Conservation (phyloP, 441 rosid genomes). For the Raphanus hybrid region DNA sequence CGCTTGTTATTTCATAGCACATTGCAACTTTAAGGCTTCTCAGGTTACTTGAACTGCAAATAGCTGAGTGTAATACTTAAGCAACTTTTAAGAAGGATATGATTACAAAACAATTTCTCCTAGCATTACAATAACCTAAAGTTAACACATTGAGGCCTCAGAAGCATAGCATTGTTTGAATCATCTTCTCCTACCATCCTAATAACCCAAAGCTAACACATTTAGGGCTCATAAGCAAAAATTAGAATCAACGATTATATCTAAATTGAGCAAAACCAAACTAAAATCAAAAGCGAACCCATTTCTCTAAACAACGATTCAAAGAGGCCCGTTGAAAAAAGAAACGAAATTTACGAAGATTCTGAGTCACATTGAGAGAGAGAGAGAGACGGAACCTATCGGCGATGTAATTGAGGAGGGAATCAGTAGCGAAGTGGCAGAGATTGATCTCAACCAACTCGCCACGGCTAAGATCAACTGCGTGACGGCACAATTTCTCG, state of each 20-base stretch:
- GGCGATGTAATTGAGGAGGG: constrained; percentile 4
- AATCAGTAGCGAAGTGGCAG: neutral
- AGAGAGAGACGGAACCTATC: neutral
- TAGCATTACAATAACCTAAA: too few species aligned
- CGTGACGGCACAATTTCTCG: constrained; percentile 8
- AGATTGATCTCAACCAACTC: constrained; percentile 1
- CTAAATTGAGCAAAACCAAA: too few species aligned
- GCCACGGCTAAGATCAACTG: constrained; percentile 1
- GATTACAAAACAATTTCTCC: too few species aligned
- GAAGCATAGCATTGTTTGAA: neutral
- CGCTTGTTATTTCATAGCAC: constrained; percentile 47
- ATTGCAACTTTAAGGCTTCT: constrained; percentile 49
- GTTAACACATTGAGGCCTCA: neutral
- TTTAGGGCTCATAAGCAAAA: neutral
- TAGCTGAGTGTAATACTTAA: neutral
- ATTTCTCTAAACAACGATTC: constrained; percentile 5
- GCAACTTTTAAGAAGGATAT: too few species aligned
- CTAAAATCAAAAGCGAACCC: neutral
- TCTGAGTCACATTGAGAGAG: too few species aligned
- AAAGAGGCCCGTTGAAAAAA: neutral
- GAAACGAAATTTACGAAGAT: neutral
- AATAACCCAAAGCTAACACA: neutral
- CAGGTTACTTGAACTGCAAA: constrained; percentile 52
- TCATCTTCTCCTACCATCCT: neutral
- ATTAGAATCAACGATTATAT: neutral